Base-by-base conservation (phyloP, 1,284 basidiomycete genomes). In the Pterulicium gracile region DNA sequence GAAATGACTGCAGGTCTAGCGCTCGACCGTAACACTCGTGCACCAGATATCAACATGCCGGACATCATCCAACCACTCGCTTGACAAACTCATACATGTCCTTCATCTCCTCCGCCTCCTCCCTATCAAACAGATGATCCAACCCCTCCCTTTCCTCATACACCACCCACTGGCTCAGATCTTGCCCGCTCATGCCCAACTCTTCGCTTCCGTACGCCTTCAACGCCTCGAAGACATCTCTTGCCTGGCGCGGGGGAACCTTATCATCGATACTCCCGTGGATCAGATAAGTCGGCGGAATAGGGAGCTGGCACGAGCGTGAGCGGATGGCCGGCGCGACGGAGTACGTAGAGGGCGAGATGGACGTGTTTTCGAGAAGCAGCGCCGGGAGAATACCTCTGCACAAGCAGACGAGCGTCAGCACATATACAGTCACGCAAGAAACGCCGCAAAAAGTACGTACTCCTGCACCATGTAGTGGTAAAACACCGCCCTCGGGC, bases 381-480 rank as follows among this genome's bases (percentile, higher is more conserved):
- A 67, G 54, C 3, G 52, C 47, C 4, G 53, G 49, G 5, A 64
- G 48, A 12, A 65, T 58, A 5, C 49, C 61, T 34, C 63, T 62
- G 43, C 2, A 24, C 3, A 49, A 17, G 15, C 5, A 15, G 13
- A 17, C 5, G 5, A 39, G 7, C 19, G 7, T 39, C n/a, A 39
- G 5, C 7, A 39, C 5, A 18, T 39, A 5, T 1, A 54, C n/a
- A n/a, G n/a, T n/a, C n/a, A n/a, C n/a, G n/a, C n/a, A n/a, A n/a
- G n/a, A n/a, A n/a, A n/a, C n/a, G n/a, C n/a, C n/a, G n/a, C n/a
- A n/a, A n/a, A n/a, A n/a, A n/a, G n/a, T n/a, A n/a, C 61, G 36
- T 45, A 65, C 63, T 65, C 64, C 53, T 67, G 65, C 2, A 67
- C 55, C 64, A 67, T 67, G 47, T 64, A 67, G 43, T 52, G 51